Evolutionary conservation across 164 flowering plant species (phyloP).

Genomic region (Nymphaea thermarum): DNA sequence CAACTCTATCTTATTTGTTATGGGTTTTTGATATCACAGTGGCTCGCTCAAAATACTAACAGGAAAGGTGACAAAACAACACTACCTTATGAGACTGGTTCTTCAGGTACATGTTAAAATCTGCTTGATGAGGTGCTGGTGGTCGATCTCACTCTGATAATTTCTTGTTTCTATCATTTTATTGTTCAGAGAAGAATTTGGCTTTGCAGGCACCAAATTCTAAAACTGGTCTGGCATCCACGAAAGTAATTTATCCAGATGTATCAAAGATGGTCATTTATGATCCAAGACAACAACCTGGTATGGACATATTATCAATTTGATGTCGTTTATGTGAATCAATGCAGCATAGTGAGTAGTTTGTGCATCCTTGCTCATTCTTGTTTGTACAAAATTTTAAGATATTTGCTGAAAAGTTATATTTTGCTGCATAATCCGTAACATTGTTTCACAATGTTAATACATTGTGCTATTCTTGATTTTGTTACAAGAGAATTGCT

Average conservation of each 20-base stretch:
- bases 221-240: constrained; percentile 17
- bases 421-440: too few relatives aligned
- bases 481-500: too few relatives aligned
- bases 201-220: constrained; percentile 23
- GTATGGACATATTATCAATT: constrained; percentile 17
- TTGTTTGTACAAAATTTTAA: too few relatives aligned
- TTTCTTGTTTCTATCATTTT: constrained; percentile 1
- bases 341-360: too few relatives aligned
- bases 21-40: constrained; percentile 25
- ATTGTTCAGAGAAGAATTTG: constrained; percentile 31
- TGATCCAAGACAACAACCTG: constrained; percentile 64
- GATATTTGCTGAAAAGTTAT: too few relatives aligned
- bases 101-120: constrained; percentile 25
- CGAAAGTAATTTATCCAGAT: constrained; percentile 59
- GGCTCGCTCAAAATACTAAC: constrained; percentile 57
- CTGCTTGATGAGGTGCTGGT: not conserved
- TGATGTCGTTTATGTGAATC: too few relatives aligned
- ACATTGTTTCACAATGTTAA: too few relatives aligned
- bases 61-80: constrained; percentile 52
- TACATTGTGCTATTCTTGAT: too few relatives aligned
- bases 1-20: too few relatives aligned
- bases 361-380: too few relatives aligned
- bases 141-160: not conserved
- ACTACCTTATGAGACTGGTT: constrained; percentile 35
- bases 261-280: constrained; percentile 60